Evolutionary conservation across 495 filamentous ascomycete species (phyloP).

Genomic region (Hyaloscypha variabilis): DNA sequence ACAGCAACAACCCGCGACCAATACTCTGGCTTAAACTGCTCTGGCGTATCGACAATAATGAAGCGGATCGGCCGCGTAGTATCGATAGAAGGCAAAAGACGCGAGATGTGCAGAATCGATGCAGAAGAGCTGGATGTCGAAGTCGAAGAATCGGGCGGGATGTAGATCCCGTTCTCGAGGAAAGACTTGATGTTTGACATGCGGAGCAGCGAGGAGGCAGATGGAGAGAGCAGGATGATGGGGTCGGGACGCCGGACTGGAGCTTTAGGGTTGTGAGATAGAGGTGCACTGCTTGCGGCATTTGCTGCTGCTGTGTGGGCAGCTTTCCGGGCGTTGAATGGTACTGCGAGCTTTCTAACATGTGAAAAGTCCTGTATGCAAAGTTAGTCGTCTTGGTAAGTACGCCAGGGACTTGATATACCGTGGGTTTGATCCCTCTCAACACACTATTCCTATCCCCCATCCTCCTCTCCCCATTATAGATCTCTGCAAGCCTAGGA

Average conservation of each 20-base stretch:
- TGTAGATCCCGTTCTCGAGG: slow-evolving; percentile 82
- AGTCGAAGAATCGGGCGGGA: slow-evolving; percentile 70
- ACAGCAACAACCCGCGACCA: slow-evolving; percentile 96
- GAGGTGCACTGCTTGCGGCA: slow-evolving; percentile 39
- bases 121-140: slow-evolving; percentile 55
- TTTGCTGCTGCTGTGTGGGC: slow-evolving; percentile 52
- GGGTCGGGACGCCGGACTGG: slow-evolving; percentile 72
- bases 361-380: slow-evolving; percentile 83
- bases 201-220: slow-evolving; percentile 93
- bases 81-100: slow-evolving; percentile 75
- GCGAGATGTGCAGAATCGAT: slow-evolving; percentile 82
- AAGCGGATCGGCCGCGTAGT: slow-evolving; percentile 79
- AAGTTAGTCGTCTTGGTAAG: not conserved
- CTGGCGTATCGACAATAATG: slow-evolving; percentile 87
- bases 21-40: slow-evolving; percentile 97
- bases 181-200: slow-evolving; percentile 97
- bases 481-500: slow-evolving; percentile 82
- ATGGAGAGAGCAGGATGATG: slow-evolving; percentile 98
- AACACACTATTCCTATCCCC: slow-evolving; percentile 90
- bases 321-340: slow-evolving; percentile 56
- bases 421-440: slow-evolving; percentile 86
- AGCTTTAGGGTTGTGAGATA: slow-evolving; percentile 51
- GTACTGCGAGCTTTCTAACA: slow-evolving; percentile 81
- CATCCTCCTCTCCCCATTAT: slow-evolving; percentile 85
- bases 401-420: slow-evolving; percentile 45